phyloP scores from a whole-genome alignment of 2,329 filamentous ascomycete genomes.

The Trichophyton rubrum region DNA sequence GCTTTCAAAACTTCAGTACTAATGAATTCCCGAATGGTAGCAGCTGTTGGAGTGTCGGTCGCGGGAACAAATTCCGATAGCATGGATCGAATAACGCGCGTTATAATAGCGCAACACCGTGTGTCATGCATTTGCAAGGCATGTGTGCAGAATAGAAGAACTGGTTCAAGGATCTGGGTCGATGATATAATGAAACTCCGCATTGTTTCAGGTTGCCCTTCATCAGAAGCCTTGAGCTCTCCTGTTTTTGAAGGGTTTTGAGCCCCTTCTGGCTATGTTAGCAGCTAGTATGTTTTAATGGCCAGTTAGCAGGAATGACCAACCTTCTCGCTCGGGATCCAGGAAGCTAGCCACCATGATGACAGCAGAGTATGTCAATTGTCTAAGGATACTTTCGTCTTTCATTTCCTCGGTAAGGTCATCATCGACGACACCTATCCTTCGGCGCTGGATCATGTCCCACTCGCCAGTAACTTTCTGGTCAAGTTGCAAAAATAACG shows the following conservation, averaged over 20 bases:
- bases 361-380: constrained; percentile 83
- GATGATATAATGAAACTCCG: constrained; percentile 72
- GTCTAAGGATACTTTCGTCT: constrained; percentile 83
- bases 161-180: constrained; percentile 66
- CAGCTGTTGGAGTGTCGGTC: constrained; percentile 39
- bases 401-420: constrained; percentile 95
- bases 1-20: constrained; percentile 78
- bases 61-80: constrained; percentile 59
- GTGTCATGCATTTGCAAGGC: constrained; percentile 82
- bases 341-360: constrained; percentile 83
- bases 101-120: constrained; percentile 71
- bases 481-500: constrained; percentile 77
- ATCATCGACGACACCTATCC: constrained; percentile 54
- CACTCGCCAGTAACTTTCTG: constrained; percentile 78
- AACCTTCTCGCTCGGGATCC: constrained; percentile 57
- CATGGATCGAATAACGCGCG: constrained; percentile 74
- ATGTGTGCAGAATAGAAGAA: constrained; percentile 85
- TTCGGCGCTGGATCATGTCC: constrained; percentile 54
- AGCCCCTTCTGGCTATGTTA: constrained; percentile 9
- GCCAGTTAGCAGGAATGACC: constrained; percentile 17
- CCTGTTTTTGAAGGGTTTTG: constrained; percentile 17
- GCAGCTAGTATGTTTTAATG: background rate
- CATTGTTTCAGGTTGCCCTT: constrained; percentile 39
- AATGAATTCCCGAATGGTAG: constrained; percentile 76
- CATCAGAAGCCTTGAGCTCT: constrained; percentile 10